These are phyloP conservation scores for Ophiocordyceps sinensis DNA, from an alignment of 2,329 filamentous ascomycete species.

Conservation along the genomic window DNA sequence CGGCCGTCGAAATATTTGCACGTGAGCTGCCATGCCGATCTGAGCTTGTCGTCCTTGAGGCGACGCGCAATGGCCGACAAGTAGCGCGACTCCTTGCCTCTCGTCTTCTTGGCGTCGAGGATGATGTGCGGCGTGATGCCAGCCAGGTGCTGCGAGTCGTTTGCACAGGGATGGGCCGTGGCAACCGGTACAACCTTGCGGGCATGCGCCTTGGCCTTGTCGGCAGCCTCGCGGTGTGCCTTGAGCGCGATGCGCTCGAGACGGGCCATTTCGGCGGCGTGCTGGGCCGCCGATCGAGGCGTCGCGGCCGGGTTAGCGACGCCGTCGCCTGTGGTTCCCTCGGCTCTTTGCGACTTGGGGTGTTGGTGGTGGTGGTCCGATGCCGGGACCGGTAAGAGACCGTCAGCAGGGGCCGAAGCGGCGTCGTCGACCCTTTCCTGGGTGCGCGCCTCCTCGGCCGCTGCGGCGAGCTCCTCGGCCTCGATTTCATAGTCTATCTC, in stretches of 20 bases:
- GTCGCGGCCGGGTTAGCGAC: conserved; percentile 8
- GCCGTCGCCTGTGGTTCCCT: conserved; percentile 4
- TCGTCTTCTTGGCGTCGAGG: conserved; percentile 63
- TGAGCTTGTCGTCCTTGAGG: conserved; percentile 40
- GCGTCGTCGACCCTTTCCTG: conserved; percentile 1
- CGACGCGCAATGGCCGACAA: conserved; percentile 43
- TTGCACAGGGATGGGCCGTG: conserved; percentile 41
- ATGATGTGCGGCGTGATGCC: conserved; percentile 52
- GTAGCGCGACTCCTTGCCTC: conserved; percentile 62
- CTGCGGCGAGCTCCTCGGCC: conserved; percentile 41
- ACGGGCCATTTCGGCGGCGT: conserved; percentile 46
- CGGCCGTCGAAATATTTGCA: conserved; percentile 80
- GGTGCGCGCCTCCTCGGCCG: conserved; percentile 9
- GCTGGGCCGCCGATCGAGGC: conserved; percentile 31
- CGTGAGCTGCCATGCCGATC: conserved; percentile 57
- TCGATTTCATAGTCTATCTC: conserved; percentile 62
- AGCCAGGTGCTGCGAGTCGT: conserved; percentile 41
- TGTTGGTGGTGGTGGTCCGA: neutral
- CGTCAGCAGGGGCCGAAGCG: neutral
- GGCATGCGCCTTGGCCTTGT: conserved; percentile 40
- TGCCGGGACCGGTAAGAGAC: neutral
- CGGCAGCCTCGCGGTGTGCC: conserved; percentile 37
- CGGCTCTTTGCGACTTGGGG: conserved; percentile 1
- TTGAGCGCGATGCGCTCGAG: conserved; percentile 43
- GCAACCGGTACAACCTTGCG: conserved; percentile 32